Evolutionary conservation across 441 rosid species (phyloP).

Genomic region (Jatropha podagrica): DNA sequence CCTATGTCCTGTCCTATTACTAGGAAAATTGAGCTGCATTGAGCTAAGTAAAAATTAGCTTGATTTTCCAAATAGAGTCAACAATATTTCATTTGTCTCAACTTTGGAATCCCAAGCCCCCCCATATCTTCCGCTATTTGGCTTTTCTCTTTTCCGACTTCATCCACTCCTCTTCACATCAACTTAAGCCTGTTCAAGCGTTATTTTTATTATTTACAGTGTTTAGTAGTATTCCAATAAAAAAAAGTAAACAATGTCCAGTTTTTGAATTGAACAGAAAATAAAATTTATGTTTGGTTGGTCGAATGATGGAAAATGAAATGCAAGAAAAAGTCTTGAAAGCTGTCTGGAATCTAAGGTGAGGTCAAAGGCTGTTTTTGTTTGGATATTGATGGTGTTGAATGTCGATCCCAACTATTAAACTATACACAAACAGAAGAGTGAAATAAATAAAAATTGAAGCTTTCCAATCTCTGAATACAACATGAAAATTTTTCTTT

Average conservation of each 20-base stretch:
- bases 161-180: conserved; percentile 9
- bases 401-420: not conserved
- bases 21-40: conserved; percentile 3
- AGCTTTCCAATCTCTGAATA: not conserved
- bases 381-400: not conserved
- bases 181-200: not conserved
- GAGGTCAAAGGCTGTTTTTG: not conserved
- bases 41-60: not conserved
- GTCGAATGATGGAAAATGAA: conserved; percentile 9
- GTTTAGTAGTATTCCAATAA: no score
- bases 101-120: conserved; percentile 10
- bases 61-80: not conserved
- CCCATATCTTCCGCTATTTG: not conserved
- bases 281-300: no score
- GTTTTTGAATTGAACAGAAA: not conserved
- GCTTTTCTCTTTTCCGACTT: not conserved
- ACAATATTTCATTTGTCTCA: not conserved
- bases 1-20: not conserved
- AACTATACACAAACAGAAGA: not conserved
- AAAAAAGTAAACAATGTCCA: not conserved
- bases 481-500: not conserved
- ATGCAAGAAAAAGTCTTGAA: not conserved
- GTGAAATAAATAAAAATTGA: not conserved
- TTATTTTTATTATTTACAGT: no score
- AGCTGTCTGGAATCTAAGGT: not conserved